Evolutionary conservation across 2,329 filamentous ascomycete species (phyloP), one percentile per base, ranked within the genome.

Genomic region (Stagonosporopsis rhizophila): DNA sequence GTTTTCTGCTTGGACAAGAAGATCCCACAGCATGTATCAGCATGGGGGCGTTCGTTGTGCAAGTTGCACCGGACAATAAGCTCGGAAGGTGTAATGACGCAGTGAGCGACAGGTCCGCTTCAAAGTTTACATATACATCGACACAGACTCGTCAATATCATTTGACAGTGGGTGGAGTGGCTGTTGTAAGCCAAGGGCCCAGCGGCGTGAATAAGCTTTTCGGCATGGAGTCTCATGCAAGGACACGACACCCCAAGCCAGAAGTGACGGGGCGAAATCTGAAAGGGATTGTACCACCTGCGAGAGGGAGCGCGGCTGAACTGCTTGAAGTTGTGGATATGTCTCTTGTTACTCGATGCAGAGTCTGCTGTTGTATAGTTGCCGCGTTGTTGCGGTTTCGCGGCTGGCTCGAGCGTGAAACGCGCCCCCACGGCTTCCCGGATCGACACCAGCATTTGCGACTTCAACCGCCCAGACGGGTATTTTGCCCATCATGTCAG

Each of bases 141-240:
- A 12, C 12, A 17, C 17, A 38, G 17, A 20, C 17, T 20, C 3
- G 5, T 20, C 35, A 38, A 32, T 22, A 19, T 4, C 17, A 19
- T 12, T 19, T 4, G 17, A 11, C 11, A 22, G 27, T 15, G n/a
- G n/a, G n/a, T n/a, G 27, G 41, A 22, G 35, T 28, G 22, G 19
- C 17, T 17, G 11, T 4, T 25, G 51, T 53, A 46, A 47, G 51
- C 51, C 51, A 53, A 53, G 37, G 22, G 42, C 22, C 38, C 51
- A 53, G 44, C 51, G 37, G 12, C 17, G 9, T 30, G 14, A 12
- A 35, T 28, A 54, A 54, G 51, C 44, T 35, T 40, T 44, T 48
- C 39, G 52, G 52, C 19, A 38, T 8, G 20, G 3, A 37, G 6
- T 44, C 17, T 25, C 15, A 47, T 47, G 44, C 51, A 44, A 48